Evolutionary conservation across 371 early-diverging fungal species (phyloP).

Genomic region (Coemansia sp.): DNA sequence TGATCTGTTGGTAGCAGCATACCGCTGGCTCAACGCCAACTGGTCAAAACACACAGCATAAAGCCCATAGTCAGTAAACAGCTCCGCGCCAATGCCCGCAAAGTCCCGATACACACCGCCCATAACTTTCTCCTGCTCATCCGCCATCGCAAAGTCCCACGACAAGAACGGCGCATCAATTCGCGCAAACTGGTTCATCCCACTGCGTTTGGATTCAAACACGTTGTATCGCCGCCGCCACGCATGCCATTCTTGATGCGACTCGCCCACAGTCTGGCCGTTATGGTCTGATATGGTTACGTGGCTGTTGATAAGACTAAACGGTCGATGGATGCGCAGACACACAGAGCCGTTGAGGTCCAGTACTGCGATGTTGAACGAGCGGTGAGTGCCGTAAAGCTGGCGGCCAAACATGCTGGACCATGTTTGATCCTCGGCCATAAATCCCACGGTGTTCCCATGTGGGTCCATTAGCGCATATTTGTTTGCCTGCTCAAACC

Average conservation of each 20-base stretch:
- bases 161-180: conserved; percentile 76
- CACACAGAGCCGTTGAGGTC: conserved; percentile 68
- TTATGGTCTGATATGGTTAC: conserved; percentile 65
- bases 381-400: conserved; percentile 72
- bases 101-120: conserved; percentile 78
- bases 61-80: conserved; percentile 85
- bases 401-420: conserved; percentile 68
- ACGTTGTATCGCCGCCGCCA: conserved; percentile 80
- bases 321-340: conserved; percentile 57
- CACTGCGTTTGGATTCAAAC: conserved; percentile 57
- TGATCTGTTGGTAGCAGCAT: neutral
- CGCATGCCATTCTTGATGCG: conserved; percentile 89
- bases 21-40: conserved; percentile 42
- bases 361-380: conserved; percentile 73
- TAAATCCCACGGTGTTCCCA: conserved; percentile 74
- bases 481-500: conserved; percentile 87
- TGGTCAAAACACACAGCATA: conserved; percentile 80
- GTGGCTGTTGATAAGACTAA: conserved; percentile 75
- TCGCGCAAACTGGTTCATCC: conserved; percentile 67
- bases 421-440: conserved; percentile 73
- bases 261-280: conserved; percentile 68
- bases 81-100: conserved; percentile 83
- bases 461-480: conserved; percentile 74
- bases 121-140: conserved; percentile 60
- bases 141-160: conserved; percentile 76